Evolutionary conservation across 1,139 yeast genomes (phyloP).

Genomic region (Yamadazyma epiphylla): DNA sequence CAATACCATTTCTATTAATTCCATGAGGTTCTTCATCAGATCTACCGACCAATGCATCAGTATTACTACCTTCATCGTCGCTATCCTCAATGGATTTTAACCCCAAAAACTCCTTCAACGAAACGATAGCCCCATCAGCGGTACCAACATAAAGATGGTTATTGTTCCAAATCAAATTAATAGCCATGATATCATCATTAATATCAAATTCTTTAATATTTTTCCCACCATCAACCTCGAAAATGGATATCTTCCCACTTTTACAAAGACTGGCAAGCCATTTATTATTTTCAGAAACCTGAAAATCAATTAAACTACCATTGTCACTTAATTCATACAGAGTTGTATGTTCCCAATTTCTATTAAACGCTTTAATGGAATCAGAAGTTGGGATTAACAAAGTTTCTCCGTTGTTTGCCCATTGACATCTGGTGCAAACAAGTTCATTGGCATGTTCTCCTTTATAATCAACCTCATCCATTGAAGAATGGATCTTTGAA

Average conservation of each 20-base stretch:
- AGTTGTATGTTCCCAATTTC: slow-evolving; percentile 23
- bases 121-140: slow-evolving; percentile 47
- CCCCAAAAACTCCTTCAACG: slow-evolving; percentile 27
- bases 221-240: slow-evolving; percentile 7
- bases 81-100: slow-evolving; percentile 14
- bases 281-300: slow-evolving; percentile 5
- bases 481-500: slow-evolving; percentile 29
- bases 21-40: slow-evolving; percentile 13
- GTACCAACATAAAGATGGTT: slow-evolving; percentile 46
- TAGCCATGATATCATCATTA: slow-evolving; percentile 6
- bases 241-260: slow-evolving; percentile 8
- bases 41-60: slow-evolving; percentile 15
- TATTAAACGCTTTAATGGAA: slow-evolving; percentile 32
- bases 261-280: slow-evolving; percentile 13
- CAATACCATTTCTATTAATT: slow-evolving; percentile 5
- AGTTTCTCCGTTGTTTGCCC: slow-evolving; percentile 50
- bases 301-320: slow-evolving; percentile 11
- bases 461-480: slow-evolving; percentile 33
- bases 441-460: slow-evolving; percentile 41
- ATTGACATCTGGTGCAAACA: slow-evolving; percentile 26
- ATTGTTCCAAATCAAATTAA: slow-evolving; percentile 23
- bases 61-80: slow-evolving; percentile 23
- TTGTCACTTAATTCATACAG: slow-evolving; percentile 6
- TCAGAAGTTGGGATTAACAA: slow-evolving; percentile 43
- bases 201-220: slow-evolving; percentile 7